Base-by-base conservation (phyloP, 2,329 filamentous ascomycete genomes). In the Lasiodiplodia sp. region DNA sequence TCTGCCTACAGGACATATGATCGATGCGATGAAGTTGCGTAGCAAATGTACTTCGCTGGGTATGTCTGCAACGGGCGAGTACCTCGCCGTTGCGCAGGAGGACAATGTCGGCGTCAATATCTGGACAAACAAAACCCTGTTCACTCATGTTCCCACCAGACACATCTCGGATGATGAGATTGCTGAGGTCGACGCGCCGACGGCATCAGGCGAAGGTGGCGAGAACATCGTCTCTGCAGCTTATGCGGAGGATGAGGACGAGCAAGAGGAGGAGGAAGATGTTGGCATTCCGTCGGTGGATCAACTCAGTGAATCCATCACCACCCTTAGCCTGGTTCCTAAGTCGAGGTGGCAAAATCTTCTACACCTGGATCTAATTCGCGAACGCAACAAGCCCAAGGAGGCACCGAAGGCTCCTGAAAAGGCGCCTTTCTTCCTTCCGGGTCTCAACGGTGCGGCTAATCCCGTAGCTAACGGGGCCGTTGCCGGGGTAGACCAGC, bases 351-450 rank as follows among this genome's bases (percentile, higher is more conserved):
- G 96, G 96, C 95, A 98, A 80, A 97, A 94, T 1, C 85, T 99
- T 16, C 85, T 99, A 34, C 93, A 99, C 78, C 86, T 99, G 2
- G 96, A 99, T 76, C 83, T 94, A 31, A 97, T 99, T 77, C 80
- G 94, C 82, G 89, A 94, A 80, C 92, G 96, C 70, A 99, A 99
- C 81, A 97, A 96, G 80, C 96, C 96, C 0, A 94, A 90, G 72
- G 94, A 97, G 79, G 88, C 94, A 0, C 94, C 94, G 18, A 97
- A 97, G 81, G 87, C 90, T 7, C 96, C 96, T 0, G 93, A 97
- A 78, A 97, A 96, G 76, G 95, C 95, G 0, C 96, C 96, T 0
- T 98, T 98, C 85, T 98, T 98, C 84, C 85, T 98, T 4, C 93
- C 94, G 0, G 91, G 91, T 0, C 83, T 91, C 4, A 75, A 77